These are phyloP conservation scores for Porphyrellus cyaneotinctus DNA, from an alignment of 768 basidiomycete genomes.

Conservation along the genomic window DNA sequence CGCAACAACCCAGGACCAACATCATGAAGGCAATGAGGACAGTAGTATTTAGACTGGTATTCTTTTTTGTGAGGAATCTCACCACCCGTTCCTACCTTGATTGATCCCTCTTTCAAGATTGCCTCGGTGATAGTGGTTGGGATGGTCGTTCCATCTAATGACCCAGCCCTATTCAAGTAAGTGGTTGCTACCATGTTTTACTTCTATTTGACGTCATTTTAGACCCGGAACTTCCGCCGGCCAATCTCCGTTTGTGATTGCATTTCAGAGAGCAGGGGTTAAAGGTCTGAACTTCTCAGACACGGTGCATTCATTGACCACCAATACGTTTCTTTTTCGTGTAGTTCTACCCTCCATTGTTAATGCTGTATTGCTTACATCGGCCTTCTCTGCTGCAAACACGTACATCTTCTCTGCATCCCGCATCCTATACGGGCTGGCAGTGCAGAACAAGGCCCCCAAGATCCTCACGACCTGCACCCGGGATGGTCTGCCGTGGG, in stretches of 20 bases:
- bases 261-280: slow-evolving; percentile 68
- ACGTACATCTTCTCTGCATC: slow-evolving; percentile 38
- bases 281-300: slow-evolving; percentile 37
- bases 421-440: slow-evolving; percentile 42
- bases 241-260: slow-evolving; percentile 82
- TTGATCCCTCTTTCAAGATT: slow-evolving; percentile 13
- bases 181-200: not conserved
- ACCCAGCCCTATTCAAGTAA: slow-evolving; percentile 46
- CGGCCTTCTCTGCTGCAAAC: slow-evolving; percentile 70
- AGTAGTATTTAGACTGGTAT: slow-evolving; percentile 75
- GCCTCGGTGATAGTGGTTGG: slow-evolving; percentile 50
- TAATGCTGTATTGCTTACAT: slow-evolving; percentile 69
- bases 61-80: slow-evolving; percentile 16
- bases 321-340: not conserved
- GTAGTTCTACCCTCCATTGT: slow-evolving; percentile 61
- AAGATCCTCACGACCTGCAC: slow-evolving; percentile 45
- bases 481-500: slow-evolving; percentile 47
- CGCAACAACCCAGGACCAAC: slow-evolving; percentile 72
- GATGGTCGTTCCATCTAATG: slow-evolving; percentile 72
- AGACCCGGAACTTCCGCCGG: slow-evolving; percentile 43
- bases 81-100: not conserved
- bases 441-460: slow-evolving; percentile 50
- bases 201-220: not conserved
- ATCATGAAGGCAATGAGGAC: slow-evolving; percentile 71
- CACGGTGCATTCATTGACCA: slow-evolving; percentile 7